Evolutionary conservation across 768 basidiomycete species (phyloP).

Genomic region (Rossbeevera mucosa): DNA sequence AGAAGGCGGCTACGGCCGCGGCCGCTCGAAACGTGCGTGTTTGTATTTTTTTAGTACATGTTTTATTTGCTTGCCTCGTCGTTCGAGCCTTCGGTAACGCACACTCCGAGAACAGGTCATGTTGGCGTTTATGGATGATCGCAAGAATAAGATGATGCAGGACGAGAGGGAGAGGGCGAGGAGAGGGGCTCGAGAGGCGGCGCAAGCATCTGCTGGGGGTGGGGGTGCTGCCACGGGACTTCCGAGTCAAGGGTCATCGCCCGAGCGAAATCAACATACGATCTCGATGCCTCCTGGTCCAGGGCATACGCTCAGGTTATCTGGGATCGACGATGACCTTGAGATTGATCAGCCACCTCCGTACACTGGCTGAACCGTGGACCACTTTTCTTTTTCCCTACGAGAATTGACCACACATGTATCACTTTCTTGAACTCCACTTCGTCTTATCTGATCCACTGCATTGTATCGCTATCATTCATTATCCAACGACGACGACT

Average conservation of each 20-base stretch:
- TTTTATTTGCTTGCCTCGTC: background rate
- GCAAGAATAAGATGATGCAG: constrained; percentile 48
- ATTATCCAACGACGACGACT: background rate
- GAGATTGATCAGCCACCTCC: constrained; percentile 19
- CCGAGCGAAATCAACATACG: background rate
- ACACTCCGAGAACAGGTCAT: constrained; percentile 49
- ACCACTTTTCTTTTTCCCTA: background rate
- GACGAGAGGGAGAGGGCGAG: constrained; percentile 59
- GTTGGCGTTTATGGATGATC: constrained; percentile 74
- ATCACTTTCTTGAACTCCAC: background rate
- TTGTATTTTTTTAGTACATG: too few species aligned
- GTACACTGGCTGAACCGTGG: constrained; percentile 10
- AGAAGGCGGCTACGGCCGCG: constrained; percentile 54
- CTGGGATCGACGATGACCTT: constrained; percentile 3
- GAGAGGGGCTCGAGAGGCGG: constrained; percentile 38
- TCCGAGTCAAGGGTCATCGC: background rate
- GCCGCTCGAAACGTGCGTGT: constrained; percentile 51
- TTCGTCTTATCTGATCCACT: background rate
- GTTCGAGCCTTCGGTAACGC: background rate
- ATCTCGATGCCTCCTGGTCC: constrained; percentile 22
- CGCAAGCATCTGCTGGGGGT: background rate
- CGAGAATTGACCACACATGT: background rate
- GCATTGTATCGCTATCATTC: constrained; percentile 4
- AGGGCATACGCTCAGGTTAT: constrained; percentile 15
- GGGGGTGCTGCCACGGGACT: background rate